These are phyloP conservation scores for Boletus rubroflammeus DNA, from an alignment of 768 basidiomycete genomes.

Conservation along the genomic window DNA sequence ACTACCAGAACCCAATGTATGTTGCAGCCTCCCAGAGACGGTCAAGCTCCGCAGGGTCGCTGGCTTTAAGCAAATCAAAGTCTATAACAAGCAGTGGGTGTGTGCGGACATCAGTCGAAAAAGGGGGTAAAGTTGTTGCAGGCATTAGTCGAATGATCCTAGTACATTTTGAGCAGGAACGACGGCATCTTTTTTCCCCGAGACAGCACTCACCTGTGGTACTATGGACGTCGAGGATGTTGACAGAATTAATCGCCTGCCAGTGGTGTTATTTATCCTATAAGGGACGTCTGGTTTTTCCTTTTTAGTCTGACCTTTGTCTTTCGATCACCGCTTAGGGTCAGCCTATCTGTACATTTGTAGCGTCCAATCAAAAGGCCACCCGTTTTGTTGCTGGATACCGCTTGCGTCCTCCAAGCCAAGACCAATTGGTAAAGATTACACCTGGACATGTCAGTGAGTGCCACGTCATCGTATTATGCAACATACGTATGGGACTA, in stretches of 20 bases:
- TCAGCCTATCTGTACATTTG: too few relatives aligned
- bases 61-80: conserved; percentile 34
- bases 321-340: too few relatives aligned
- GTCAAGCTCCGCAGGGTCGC: conserved; percentile 38
- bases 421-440: too few relatives aligned
- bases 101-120: conserved; percentile 42
- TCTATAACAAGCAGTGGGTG: conserved; percentile 48
- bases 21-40: conserved; percentile 47
- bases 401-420: too few relatives aligned
- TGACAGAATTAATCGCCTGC: too few relatives aligned
- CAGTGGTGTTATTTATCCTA: background rate
- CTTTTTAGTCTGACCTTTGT: too few relatives aligned
- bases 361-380: too few relatives aligned
- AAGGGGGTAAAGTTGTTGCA: conserved; percentile 35
- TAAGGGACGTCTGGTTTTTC: too few relatives aligned
- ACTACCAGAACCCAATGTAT: conserved; percentile 54
- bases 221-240: background rate
- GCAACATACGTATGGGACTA: too few relatives aligned
- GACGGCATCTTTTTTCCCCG: background rate
- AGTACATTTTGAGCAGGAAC: background rate
- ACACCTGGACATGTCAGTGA: too few relatives aligned
- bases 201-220: background rate
- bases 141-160: conserved; percentile 27
- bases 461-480: too few relatives aligned
- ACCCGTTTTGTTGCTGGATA: too few relatives aligned